Base-by-base conservation (phyloP, 352 stramenopile species). In the Globisporangium mamillatum region DNA sequence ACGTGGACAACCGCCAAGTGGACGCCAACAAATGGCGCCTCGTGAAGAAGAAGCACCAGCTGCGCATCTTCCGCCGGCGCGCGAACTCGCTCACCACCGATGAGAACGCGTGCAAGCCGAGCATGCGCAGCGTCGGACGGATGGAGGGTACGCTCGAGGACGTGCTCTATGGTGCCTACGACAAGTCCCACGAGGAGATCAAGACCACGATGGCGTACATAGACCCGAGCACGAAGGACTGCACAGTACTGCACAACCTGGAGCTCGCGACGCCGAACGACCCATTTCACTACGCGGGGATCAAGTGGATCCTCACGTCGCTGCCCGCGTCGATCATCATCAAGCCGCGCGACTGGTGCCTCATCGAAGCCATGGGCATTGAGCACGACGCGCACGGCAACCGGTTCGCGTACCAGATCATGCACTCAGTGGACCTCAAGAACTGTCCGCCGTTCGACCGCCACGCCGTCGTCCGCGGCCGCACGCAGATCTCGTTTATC, bases 261-360 rank as follows among this genome's bases (percentile, higher is more conserved):
- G 78, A 89, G 54, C 44, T 73, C 4, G 77, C 75, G 38, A 73
- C 72, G 20, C 66, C 69, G 9, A 62, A 69, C 2, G 72, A 86
- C 20, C 81, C 77, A 22, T 76, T 88, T 52, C 74, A 81, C 34
- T 88, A 76, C 52, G 34, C 82, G 12, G 77, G 75, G 9, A 63
- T 89, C 44, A 88, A 88, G 54, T 88, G 81, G 81, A 74, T 73
- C 9, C 60, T 80, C 46, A 80, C 74, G 48, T 72, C 78, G 57
- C 64, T 81, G 50, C 73, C 77, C 0, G 57, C 18, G 1, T 54
- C 65, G n/a, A 20, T 52, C 22, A 46, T 79, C 52, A 52, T 75
- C 60, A 34, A 53, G 10, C 60, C 71, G 44, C 70, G 73, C 50
- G 73, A 79, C 58, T 77, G 67, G 67, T 68, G 73, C 41, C 18